phyloP scores from a whole-genome alignment of 768 basidiomycete genomes.

The Suillus variegatus region DNA sequence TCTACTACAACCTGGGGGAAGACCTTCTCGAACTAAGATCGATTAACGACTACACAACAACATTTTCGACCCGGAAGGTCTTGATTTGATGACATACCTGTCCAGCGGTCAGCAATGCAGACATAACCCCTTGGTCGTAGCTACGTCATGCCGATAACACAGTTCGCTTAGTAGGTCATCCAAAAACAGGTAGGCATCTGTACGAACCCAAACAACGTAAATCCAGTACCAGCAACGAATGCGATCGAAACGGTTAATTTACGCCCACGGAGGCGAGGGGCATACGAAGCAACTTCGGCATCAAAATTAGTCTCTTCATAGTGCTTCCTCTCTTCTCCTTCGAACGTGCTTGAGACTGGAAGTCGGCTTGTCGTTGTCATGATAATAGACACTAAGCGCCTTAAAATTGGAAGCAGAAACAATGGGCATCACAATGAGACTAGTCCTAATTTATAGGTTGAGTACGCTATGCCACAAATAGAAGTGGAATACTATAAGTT shows the following conservation, averaged over 20 bases:
- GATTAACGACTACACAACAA: neutral
- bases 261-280: constrained; percentile 41
- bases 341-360: neutral
- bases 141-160: constrained; percentile 26
- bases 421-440: neutral
- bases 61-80: neutral
- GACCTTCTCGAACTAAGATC: constrained; percentile 50
- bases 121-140: constrained; percentile 75
- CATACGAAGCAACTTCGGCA: constrained; percentile 35
- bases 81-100: constrained; percentile 34
- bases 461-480: neutral
- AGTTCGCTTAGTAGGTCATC: neutral
- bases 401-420: neutral
- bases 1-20: constrained; percentile 56
- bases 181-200: neutral
- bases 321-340: constrained; percentile 8
- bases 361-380: neutral
- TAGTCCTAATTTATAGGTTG: neutral
- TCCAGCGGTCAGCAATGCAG: constrained; percentile 57
- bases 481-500: neutral
- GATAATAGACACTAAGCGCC: neutral
- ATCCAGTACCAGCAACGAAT: constrained; percentile 59
- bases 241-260: constrained; percentile 50
- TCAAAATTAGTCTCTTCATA: constrained; percentile 31
- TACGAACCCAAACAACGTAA: constrained; percentile 60